Evolutionary conservation across 2,329 filamentous ascomycete species (phyloP), one percentile per base, ranked within the genome.

Genomic region (Arthrinium puccinioides): DNA sequence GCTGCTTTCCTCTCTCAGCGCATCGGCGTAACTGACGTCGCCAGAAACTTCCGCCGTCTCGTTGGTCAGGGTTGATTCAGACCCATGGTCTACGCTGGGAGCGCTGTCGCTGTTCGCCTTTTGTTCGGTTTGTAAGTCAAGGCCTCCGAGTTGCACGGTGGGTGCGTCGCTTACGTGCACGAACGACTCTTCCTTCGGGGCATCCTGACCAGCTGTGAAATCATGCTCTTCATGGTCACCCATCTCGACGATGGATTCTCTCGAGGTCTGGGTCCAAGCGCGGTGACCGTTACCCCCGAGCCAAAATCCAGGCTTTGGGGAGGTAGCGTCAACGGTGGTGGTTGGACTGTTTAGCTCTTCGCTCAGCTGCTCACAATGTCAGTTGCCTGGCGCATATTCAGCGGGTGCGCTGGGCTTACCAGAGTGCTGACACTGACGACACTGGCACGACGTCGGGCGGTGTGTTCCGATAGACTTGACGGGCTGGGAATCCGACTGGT

Each of bases 141-240:
- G 21, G 9, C 27, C 26, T 15, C n/a, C 23, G 10, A 39, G 15
- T 3, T 38, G 18, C 14, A 31, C 10, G 11, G 34, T 35, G 13
- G 41, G 41, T 14, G 41, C 41, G 14, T 43, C 41, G 38, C 41
- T 40, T 5, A 37, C 34, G 26, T 43, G 41, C 9, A 35, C 27
- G 15, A 43, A 40, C 11, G 41, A 33, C 26, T 39, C 37, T 13
- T 39, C 36, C 20, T 42, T 36, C 14, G 37, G 23, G 11, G 10
- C 33, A 9, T 37, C 11, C 6, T 32, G 24, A n/a, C 21, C 18
- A 8, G 9, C 27, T 14, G 16, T 18, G 9, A 13, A 25, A 13
- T 8, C 23, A 8, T 25, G 23, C 9, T 25, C 9, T 13, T 8
- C 23, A 8, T 25, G 23, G 23, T 25, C 23, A 20, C 13, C 31